A percentile compares a stretch with the other conserved stretches of the same genome.
Conservation (phyloP, 2,329 filamentous ascomycete genomes). For the Colletotrichum scovillei region DNA sequence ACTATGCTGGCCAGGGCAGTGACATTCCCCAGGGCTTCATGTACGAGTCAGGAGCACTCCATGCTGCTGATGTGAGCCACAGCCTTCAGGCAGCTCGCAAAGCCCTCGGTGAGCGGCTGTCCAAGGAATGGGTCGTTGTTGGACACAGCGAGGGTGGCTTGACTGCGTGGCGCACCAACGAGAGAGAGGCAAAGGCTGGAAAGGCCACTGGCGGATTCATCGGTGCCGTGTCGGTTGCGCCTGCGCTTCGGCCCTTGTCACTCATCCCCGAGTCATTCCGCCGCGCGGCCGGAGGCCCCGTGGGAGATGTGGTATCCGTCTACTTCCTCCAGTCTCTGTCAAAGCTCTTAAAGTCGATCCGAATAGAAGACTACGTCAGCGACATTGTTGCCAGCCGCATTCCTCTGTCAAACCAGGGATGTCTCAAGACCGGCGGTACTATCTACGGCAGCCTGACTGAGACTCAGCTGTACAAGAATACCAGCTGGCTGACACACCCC, state of each 20-base stretch:
- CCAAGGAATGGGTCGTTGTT: constrained; percentile 38
- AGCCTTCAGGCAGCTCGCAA: constrained; percentile 36
- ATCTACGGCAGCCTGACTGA: too few relatives aligned
- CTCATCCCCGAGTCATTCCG: constrained; percentile 29
- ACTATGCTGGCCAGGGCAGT: constrained; percentile 30
- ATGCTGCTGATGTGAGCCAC: constrained; percentile 37
- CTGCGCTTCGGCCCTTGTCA: constrained; percentile 25
- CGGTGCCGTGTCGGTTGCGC: constrained; percentile 32
- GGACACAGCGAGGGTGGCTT: constrained; percentile 42
- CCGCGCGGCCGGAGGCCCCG: constrained; percentile 20
- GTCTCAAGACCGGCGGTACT: constrained; percentile 23
- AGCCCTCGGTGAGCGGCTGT: constrained; percentile 21
- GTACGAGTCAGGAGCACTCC: constrained; percentile 37
- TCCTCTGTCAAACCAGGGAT: constrained; percentile 21
- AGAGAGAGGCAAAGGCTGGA: constrained; percentile 36
- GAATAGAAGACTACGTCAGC: constrained; percentile 35
- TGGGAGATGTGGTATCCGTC: constrained; percentile 28
- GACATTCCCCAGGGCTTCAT: constrained; percentile 38
- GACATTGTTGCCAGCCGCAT: background rate
- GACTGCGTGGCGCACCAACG: constrained; percentile 40
- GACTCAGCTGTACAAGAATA: constrained; percentile 25
- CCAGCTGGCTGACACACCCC: constrained; percentile 27
- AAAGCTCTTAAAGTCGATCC: constrained; percentile 33
- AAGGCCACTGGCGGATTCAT: constrained; percentile 31
- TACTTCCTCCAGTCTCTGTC: constrained; percentile 37